These are phyloP conservation scores for Begonia peltatifolia DNA, from an alignment of 306 rosid species.

Conservation along the genomic window DNA sequence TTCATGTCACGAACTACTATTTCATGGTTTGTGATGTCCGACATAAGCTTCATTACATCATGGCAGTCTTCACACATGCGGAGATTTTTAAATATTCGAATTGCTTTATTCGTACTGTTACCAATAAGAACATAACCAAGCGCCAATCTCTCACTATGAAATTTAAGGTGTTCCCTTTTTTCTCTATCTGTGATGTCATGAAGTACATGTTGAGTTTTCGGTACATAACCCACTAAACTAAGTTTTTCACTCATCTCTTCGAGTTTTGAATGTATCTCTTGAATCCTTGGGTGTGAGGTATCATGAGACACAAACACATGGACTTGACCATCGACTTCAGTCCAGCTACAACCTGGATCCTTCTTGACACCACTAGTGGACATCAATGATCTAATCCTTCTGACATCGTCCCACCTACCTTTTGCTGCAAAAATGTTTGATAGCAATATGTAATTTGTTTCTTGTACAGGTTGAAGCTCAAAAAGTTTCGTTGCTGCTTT, in stretches of 20 bases:
- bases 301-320: constrained; percentile 24
- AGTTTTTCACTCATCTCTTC: constrained; percentile 17
- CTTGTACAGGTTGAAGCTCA: constrained; percentile 24
- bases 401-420: constrained; percentile 28
- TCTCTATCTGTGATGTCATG: constrained; percentile 16
- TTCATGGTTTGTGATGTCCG: constrained; percentile 14
- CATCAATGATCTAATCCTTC: constrained; percentile 22
- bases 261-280: constrained; percentile 18
- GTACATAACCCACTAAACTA: constrained; percentile 9
- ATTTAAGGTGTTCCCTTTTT: constrained; percentile 16
- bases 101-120: constrained; percentile 5
- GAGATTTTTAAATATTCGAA: constrained; percentile 20
- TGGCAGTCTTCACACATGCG: constrained; percentile 26
- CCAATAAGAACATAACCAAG: constrained; percentile 18
- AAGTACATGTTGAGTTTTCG: constrained; percentile 16
- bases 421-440: constrained; percentile 23
- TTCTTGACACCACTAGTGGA: constrained; percentile 20
- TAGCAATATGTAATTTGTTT: constrained; percentile 21
- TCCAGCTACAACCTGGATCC: constrained; percentile 38
- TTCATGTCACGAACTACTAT: constrained; percentile 19
- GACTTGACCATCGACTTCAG: constrained; percentile 20
- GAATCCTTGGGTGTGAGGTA: constrained; percentile 18
- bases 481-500: constrained; percentile 25
- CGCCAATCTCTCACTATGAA: constrained; percentile 26
- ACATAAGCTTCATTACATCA: constrained; percentile 18